phyloP scores from a whole-genome alignment of 305 asterid genomes.

The Fraxinus albicans region DNA sequence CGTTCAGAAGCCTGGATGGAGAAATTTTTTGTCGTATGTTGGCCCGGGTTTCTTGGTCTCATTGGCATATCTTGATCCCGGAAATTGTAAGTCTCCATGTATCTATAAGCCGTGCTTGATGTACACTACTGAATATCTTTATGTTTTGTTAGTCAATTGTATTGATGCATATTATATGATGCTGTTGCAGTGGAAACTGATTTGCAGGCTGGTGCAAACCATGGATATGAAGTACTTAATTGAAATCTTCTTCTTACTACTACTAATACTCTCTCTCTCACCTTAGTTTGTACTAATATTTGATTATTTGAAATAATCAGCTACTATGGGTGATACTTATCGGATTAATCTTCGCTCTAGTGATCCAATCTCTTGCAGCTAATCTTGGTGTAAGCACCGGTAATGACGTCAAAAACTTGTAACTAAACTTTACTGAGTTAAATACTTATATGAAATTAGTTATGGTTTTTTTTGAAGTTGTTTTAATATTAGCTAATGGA shows the following conservation, averaged over 20 bases:
- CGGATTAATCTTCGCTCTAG: conserved; percentile 80
- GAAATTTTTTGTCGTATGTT: conserved; percentile 56
- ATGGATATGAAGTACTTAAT: conserved; percentile 66
- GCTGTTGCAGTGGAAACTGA: conserved; percentile 83
- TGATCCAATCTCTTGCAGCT: conserved; percentile 94
- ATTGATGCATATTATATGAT: not conserved
- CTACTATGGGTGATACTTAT: conserved; percentile 85
- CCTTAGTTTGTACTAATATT: not conserved
- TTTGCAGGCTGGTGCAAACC: conserved; percentile 91
- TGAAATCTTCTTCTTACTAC: not conserved
- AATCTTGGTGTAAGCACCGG: conserved; percentile 96
- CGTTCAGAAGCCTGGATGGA: conserved; percentile 78
- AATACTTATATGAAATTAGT: not conserved
- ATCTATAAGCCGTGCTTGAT: not conserved
- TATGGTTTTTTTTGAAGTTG: not conserved
- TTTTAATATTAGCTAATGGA: not conserved
- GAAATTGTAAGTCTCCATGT: conserved; percentile 52
- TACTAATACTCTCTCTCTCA: not conserved
- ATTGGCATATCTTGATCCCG: conserved; percentile 89
- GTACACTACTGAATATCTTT: not conserved
- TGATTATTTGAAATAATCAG: conserved; percentile 34
- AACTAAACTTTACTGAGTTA: not conserved
- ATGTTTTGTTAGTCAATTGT: not conserved
- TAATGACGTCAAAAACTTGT: conserved; percentile 8
- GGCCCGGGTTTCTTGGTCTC: conserved; percentile 97